Percentiles rank a stretch among this genome's conserved stretches.
phyloP scores from a whole-genome alignment of 2,329 filamentous ascomycete genomes.

The Ceratocystis ficicola region DNA sequence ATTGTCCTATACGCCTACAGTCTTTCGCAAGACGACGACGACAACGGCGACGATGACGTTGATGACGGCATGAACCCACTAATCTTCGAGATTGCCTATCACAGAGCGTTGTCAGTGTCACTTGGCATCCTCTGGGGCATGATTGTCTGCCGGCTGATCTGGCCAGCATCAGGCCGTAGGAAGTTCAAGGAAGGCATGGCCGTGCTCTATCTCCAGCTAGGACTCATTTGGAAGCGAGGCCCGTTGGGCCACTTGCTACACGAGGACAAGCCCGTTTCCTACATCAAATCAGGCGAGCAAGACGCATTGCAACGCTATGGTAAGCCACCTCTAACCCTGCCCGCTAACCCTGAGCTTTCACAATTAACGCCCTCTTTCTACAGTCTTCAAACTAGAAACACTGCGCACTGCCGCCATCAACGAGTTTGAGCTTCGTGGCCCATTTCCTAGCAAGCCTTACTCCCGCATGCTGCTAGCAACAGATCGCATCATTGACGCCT shows the following conservation, averaged over 20 bases:
- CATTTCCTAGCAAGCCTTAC: constrained; percentile 67
- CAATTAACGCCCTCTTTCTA: not conserved
- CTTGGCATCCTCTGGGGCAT: constrained; percentile 86
- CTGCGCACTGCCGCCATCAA: constrained; percentile 61
- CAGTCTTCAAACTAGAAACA: constrained; percentile 57
- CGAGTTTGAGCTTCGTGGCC: constrained; percentile 79
- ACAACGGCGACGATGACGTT: constrained; percentile 73
- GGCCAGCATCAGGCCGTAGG: constrained; percentile 79
- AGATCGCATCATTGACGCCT: constrained; percentile 75
- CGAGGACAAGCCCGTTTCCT: constrained; percentile 47
- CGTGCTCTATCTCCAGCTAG: constrained; percentile 87
- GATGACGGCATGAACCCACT: constrained; percentile 74
- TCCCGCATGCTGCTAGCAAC: constrained; percentile 66
- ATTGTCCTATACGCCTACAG: constrained; percentile 91
- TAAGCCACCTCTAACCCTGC: constrained; percentile 24
- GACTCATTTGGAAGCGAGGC: constrained; percentile 89
- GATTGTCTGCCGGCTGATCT: constrained; percentile 75
- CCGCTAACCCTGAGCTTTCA: not conserved
- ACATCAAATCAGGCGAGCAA: constrained; percentile 82
- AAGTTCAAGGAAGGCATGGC: constrained; percentile 85
- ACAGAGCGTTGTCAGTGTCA: constrained; percentile 77
- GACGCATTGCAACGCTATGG: constrained; percentile 70
- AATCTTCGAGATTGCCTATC: constrained; percentile 76
- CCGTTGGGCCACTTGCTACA: constrained; percentile 64
- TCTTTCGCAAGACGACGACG: constrained; percentile 63